Evolutionary conservation across 345 rosid genomes (phyloP).

Genomic region (Eucalyptus tenuipes): DNA sequence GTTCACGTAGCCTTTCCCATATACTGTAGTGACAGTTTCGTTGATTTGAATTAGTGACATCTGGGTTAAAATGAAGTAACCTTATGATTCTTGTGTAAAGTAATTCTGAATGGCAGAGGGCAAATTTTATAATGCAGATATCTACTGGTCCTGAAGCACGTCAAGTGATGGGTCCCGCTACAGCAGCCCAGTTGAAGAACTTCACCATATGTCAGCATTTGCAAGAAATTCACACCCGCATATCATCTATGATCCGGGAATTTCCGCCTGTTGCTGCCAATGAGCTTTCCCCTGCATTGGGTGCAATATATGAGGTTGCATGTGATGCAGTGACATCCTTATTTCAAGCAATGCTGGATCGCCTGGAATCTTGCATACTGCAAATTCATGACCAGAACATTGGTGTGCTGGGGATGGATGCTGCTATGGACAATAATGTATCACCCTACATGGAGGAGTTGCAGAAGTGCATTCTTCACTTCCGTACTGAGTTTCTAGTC

Average conservation of each 20-base stretch:
- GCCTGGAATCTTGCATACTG: conserved; percentile 81
- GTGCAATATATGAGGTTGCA: conserved; percentile 72
- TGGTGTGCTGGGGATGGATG: conserved; percentile 56
- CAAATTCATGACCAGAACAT: conserved; percentile 94
- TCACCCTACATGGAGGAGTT: conserved; percentile 97
- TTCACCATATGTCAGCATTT: conserved; percentile 86
- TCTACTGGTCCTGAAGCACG: conserved; percentile 97
- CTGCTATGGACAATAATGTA: conserved; percentile 75
- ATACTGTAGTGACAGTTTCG: not conserved
- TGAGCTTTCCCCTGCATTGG: conserved; percentile 67
- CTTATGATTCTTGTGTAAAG: not conserved
- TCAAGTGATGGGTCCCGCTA: conserved; percentile 75
- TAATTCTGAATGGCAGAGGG: not conserved
- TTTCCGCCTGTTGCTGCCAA: conserved; percentile 79
- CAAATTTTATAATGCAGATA: conserved; percentile 46
- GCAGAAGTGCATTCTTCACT: conserved; percentile 83
- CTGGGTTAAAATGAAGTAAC: not conserved
- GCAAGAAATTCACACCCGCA: conserved; percentile 75
- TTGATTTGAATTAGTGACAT: not conserved
- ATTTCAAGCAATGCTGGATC: conserved; percentile 88
- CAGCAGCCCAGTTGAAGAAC: conserved; percentile 77
- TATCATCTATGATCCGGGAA: conserved; percentile 51
- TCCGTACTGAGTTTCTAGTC: conserved; percentile 76
- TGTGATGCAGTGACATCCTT: conserved; percentile 81
- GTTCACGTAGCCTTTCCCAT: not conserved